Base-by-base conservation (phyloP, 345 rosid genomes). In the Carallia brachiata region DNA sequence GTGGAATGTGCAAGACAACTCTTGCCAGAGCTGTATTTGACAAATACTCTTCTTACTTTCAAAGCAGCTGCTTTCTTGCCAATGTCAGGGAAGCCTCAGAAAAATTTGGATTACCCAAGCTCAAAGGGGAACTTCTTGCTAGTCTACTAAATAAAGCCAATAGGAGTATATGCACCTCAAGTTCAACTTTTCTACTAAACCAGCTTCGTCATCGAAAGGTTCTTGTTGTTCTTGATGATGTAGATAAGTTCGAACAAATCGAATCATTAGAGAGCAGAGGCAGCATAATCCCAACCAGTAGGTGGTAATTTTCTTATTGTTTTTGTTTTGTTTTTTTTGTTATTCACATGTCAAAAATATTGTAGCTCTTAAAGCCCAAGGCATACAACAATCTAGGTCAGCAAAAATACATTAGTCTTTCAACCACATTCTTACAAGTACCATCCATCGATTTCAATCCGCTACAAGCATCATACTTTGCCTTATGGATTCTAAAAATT, bases 1-100 rank as follows among this genome's bases (percentile, higher is more conserved):
- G 68, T 23, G 81, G 75, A 3, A 16, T 74, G 2, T 73, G 75
- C 28, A 74, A 78, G 59, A 78, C 78, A 4, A 70, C 79, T 7
- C 23, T 78, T 62, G 81, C 75, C 4, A 30, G 36, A 54, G n/a
- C 52, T 40, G 58, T 73, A 30, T 68, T 47, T 19, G 63, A 72
- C 48, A 13, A 19, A 15, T 6, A 68, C 1, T 36, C n/a, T 44
- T 2, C n/a, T 58, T 62, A 63, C 13, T 73, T 63, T 37, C 53
- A 73, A 1, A 67, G 74, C 18, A 64, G 50, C 59, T 50, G 59
- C 67, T 77, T 64, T 62, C 58, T 77, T 44, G 34, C 7, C 0
- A 5, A n/a, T 31, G 70, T 70, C 9, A 53, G 71, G 39, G 67
- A 70, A 32, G 17, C 62, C 18, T 16, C 61, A 6, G 30, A n/a